Evolutionary conservation across 2,329 filamentous ascomycete genomes (phyloP).

Genomic region (Colletotrichum sp.): DNA sequence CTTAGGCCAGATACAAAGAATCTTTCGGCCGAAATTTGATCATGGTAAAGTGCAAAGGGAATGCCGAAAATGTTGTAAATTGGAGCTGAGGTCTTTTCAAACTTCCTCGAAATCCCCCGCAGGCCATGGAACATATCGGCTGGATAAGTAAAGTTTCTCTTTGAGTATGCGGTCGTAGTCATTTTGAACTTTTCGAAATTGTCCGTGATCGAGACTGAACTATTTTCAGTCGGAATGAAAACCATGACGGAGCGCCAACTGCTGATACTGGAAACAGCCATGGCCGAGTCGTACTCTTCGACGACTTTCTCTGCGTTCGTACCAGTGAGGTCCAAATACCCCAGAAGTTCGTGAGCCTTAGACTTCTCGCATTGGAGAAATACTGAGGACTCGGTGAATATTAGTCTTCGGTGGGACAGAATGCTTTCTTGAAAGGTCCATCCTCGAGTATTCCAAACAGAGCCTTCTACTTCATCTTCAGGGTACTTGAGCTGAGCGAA

Average conservation of each 20-base stretch:
- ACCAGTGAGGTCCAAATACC: not conserved
- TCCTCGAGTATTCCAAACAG: not conserved
- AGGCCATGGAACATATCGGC: not conserved
- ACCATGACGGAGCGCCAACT: not conserved
- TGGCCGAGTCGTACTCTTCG: not conserved
- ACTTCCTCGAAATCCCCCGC: not conserved
- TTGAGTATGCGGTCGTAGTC: not conserved
- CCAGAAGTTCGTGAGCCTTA: not conserved
- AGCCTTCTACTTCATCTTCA: not conserved
- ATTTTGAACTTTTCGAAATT: not conserved
- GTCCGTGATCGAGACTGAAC: not conserved
- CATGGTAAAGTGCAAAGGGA: not conserved
- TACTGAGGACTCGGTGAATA: not conserved
- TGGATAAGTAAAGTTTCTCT: not conserved
- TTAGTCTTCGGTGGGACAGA: not conserved
- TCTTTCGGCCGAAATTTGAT: not conserved
- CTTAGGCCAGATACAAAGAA: not conserved
- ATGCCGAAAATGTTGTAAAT: not conserved
- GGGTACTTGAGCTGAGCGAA: not conserved
- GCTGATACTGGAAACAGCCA: not conserved
- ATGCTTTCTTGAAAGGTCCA: conserved; percentile 1
- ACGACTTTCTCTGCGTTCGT: not conserved
- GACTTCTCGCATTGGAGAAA: not conserved
- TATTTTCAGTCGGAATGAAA: not conserved
- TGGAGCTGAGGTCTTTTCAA: not conserved